phyloP scores from a whole-genome alignment of 2,329 filamentous ascomycete genomes.

The Drechslera avenae region DNA sequence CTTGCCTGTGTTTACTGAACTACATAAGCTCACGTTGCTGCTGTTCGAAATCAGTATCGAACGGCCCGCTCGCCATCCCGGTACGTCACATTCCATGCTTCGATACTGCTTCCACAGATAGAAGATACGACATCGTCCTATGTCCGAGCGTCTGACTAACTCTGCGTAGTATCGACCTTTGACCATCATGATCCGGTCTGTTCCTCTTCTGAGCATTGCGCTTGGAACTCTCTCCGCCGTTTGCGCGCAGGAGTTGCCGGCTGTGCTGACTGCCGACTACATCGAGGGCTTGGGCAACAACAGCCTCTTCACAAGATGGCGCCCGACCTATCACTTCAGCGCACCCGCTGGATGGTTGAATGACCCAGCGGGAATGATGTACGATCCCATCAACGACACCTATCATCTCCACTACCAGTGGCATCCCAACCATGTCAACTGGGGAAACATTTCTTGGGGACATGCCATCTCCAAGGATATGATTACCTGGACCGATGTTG shows the following conservation, averaged over 20 bases:
- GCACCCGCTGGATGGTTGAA: conserved; percentile 58
- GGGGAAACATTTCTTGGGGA: conserved; percentile 53
- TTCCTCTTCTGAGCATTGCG: conserved; percentile 32
- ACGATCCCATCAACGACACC: conserved; percentile 53
- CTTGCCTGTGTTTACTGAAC: conserved; percentile 8
- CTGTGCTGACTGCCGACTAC: conserved; percentile 35
- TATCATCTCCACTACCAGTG: conserved; percentile 63
- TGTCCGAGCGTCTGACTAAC: neutral
- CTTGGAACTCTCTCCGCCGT: conserved; percentile 25
- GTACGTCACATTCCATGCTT: conserved; percentile 1
- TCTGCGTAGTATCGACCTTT: conserved; percentile 1
- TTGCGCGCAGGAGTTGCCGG: conserved; percentile 32
- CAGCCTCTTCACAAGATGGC: conserved; percentile 56
- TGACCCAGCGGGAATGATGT: conserved; percentile 51
- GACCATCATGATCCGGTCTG: conserved; percentile 29
- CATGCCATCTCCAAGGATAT: conserved; percentile 59
- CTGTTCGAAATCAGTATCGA: conserved; percentile 8
- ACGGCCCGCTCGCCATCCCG: conserved; percentile 3
- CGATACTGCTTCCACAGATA: neutral
- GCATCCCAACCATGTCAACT: conserved; percentile 55
- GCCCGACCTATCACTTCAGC: conserved; percentile 53
- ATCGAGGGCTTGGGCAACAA: conserved; percentile 51
- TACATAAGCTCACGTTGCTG: conserved; percentile 23
- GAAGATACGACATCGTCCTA: no score
- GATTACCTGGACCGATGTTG: conserved; percentile 53